Evolutionary conservation across 1,284 basidiomycete species (phyloP), one percentile per base, ranked within the genome.

Genomic region (Trichosporon sp.): DNA sequence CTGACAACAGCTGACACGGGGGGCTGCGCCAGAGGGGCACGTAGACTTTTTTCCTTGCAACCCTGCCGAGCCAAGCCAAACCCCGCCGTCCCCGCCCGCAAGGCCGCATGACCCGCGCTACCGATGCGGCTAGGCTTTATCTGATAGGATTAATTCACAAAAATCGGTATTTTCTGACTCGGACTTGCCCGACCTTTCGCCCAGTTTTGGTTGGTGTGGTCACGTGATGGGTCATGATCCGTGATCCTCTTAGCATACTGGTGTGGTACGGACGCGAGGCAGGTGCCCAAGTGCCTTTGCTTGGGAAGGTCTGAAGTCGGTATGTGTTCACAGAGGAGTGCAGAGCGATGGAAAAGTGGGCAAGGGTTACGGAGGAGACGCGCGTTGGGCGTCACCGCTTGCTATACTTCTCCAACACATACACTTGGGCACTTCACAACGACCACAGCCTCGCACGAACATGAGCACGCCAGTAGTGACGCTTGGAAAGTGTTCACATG

Each of bases 71-170:
- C 26, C 43, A 46, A 46, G 43, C 43, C 43, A 46, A 46, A 46
- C 11, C 11, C 40, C 40, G 43, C 51, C 26, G 26, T 26, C 26
- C 26, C 26, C 26, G 26, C 26, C 26, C 26, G 26, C 26, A 26
- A 26, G 26, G 26, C 51, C 51, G 51, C 51, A n/a, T n/a, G 35
- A 37, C 19, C 51, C 51, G 19, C 51, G n/a, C 35, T 40, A 40
- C 38, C 38, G 26, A 31, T 59, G 51, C 51, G 51, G 51, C 51
- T n/a, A 63, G 31, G 54, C 16, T 10, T 63, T 63, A 63, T 63
- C 59, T 63, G 59, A 63, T 63, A 63, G 59, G 59, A 63, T 35
- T 63, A 63, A 35, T 37, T 35, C 10, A 14, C 4, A 16, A 63
- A 63, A 63, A 2, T n/a, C 31, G 16, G 26, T 1, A n/a, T n/a